phyloP scores from a whole-genome alignment of 2,329 filamentous ascomycete genomes.

The Nothomitra cinnamomea region DNA sequence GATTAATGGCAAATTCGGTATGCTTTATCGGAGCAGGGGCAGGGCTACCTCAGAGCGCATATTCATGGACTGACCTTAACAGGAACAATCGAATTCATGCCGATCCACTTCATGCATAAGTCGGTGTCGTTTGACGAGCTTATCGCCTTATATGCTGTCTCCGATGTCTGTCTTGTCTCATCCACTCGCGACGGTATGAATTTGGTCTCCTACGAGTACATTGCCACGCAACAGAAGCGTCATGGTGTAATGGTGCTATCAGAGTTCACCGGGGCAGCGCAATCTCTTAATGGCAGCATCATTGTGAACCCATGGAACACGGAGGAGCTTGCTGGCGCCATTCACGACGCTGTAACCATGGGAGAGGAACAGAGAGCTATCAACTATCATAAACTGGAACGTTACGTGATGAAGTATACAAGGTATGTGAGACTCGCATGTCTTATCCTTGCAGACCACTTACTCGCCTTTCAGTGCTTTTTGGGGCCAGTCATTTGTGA shows the following conservation, averaged over 20 bases:
- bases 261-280: slow-evolving; percentile 90
- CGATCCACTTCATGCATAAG: slow-evolving; percentile 96
- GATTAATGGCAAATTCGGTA: slow-evolving; percentile 87
- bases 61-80: neutral
- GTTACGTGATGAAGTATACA: slow-evolving; percentile 95
- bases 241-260: slow-evolving; percentile 91
- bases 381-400: slow-evolving; percentile 83
- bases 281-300: slow-evolving; percentile 80
- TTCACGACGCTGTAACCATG: slow-evolving; percentile 96
- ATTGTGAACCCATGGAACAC: slow-evolving; percentile 99
- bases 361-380: slow-evolving; percentile 67
- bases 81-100: slow-evolving; percentile 94
- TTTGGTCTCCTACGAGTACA: slow-evolving; percentile 94
- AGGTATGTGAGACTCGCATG: slow-evolving; percentile 30
- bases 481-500: slow-evolving; percentile 90
- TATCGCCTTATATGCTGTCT: slow-evolving; percentile 80
- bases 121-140: slow-evolving; percentile 90
- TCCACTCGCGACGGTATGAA: slow-evolving; percentile 99
- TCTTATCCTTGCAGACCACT: slow-evolving; percentile 8
- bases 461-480: slow-evolving; percentile 43
- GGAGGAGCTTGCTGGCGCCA: slow-evolving; percentile 80
- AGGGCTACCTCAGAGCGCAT: neutral
- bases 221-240: slow-evolving; percentile 76
- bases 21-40: slow-evolving; percentile 10
- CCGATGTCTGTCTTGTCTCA: slow-evolving; percentile 80